Conservation (phyloP, 176 grass and related monocot genomes). For the Oryza australiensis region DNA sequence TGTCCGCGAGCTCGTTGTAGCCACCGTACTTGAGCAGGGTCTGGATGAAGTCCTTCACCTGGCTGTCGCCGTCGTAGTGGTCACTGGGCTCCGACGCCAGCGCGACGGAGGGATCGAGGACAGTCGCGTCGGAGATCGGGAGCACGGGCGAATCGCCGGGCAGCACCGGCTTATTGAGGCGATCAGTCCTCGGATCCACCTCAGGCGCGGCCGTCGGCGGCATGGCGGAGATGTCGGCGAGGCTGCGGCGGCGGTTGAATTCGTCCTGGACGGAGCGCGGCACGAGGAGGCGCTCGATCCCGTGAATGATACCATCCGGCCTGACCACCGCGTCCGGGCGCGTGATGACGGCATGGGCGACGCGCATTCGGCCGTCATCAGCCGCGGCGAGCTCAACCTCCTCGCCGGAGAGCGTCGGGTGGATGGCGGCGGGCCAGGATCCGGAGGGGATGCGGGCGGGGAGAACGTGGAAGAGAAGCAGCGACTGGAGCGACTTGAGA, state of each 20-base stretch:
- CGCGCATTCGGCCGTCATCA: neutral
- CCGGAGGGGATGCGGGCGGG: conserved; percentile 34
- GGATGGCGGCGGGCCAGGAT: conserved; percentile 14
- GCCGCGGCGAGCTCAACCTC: conserved; percentile 43
- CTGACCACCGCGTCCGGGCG: conserved; percentile 63
- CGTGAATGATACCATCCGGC: conserved; percentile 82
- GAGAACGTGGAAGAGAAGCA: conserved; percentile 61
- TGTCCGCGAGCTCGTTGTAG: conserved; percentile 92
- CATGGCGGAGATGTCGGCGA: conserved; percentile 74
- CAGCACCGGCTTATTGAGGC: conserved; percentile 73
- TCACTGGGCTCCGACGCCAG: conserved; percentile 50
- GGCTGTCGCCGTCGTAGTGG: conserved; percentile 72
- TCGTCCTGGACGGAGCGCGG: conserved; percentile 83
- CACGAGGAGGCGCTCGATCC: conserved; percentile 78
- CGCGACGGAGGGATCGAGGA: conserved; percentile 54
- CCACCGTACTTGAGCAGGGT: conserved; percentile 78
- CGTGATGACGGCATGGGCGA: conserved; percentile 46
- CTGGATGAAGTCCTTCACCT: conserved; percentile 97
- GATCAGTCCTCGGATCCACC: conserved; percentile 75
- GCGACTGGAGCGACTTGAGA: conserved; percentile 44
- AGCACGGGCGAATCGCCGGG: conserved; percentile 62
- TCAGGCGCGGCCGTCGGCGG: conserved; percentile 83
- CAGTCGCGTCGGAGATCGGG: conserved; percentile 67
- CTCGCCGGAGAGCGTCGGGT: conserved; percentile 64
- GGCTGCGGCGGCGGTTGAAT: conserved; percentile 89